Base-by-base conservation (phyloP, 2,329 filamentous ascomycete species). In the Periglandula ipomoeae region DNA sequence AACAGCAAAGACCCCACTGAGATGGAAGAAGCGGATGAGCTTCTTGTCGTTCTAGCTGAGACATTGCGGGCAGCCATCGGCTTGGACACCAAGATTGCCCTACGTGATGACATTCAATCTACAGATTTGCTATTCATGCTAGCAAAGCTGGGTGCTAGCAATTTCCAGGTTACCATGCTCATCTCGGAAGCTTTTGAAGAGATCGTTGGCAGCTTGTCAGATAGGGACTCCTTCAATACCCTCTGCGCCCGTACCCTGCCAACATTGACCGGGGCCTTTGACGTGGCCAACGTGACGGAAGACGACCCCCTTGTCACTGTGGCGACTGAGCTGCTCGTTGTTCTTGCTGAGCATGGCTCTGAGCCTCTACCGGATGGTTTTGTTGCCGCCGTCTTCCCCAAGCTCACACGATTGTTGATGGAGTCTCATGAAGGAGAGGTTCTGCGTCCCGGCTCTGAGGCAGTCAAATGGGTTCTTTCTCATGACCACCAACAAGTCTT, bases 121-220 rank as follows among this genome's bases (percentile, higher is more conserved):
- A 72, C 95, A 5, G 85, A 93, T 58, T 72, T 90, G 13, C 78
- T 98, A 8, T 97, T 98, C 69, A 80, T 85, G 47, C 81, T 97
- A 52, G 91, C 89, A 20, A 93, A 89, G 64, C 83, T 90, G 61
- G 89, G 89, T 24, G 87, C 91, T 0, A 81, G 79, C 52, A 97
- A 95, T 68, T 95, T 94, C 70, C 90, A 96, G 64, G 79, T 96
- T 42, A 89, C 85, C 0, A 84, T 90, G 70, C 73, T 96, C 46
- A 85, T 97, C 22, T 85, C 81, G 32, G 93, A 98, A 66, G 84
- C 88, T 0, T 95, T 98, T 60, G 91, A 97, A 64, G 88, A 93
- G 39, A 83, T 96, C 49, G 85, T 90, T 5, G 73, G 77, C 45
- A 76, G 73, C 1, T 78, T 95, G 50, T 72, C 85, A 2, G 80